These are phyloP conservation scores for Diplodia scrobiculata DNA, from an alignment of 2,329 filamentous ascomycete species.

Conservation along the genomic window DNA sequence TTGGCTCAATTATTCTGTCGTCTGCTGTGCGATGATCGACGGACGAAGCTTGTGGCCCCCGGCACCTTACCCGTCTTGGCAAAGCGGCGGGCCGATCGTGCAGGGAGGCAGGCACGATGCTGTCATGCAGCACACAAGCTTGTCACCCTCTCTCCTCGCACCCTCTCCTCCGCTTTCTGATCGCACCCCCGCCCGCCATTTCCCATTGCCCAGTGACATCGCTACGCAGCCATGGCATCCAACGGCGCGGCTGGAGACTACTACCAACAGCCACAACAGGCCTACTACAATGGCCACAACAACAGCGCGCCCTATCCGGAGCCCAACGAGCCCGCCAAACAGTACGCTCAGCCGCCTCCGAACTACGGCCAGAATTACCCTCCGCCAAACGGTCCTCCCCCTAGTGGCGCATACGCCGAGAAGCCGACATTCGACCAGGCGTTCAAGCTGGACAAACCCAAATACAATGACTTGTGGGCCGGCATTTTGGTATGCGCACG, in stretches of 20 bases:
- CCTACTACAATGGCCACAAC: conserved; percentile 31
- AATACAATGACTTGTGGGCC: conserved; percentile 89
- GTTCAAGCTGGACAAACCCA: conserved; percentile 81
- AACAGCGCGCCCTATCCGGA: conserved; percentile 36
- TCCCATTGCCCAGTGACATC: background rate
- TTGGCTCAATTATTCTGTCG: no score
- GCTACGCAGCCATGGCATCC: conserved; percentile 22
- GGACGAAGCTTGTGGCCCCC: background rate
- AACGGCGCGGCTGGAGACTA: conserved; percentile 44
- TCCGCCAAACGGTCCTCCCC: conserved; percentile 9
- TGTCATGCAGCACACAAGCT: background rate
- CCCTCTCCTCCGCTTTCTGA: background rate
- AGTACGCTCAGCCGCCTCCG: conserved; percentile 35
- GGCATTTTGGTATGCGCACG: conserved; percentile 64
- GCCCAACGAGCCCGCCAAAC: conserved; percentile 40
- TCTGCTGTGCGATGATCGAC: background rate
- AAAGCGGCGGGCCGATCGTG: conserved; percentile 12
- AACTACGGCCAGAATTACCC: conserved; percentile 34
- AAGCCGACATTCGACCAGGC: conserved; percentile 71
- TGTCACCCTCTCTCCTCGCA: background rate
- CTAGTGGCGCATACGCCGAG: conserved; percentile 40
- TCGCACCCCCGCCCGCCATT: background rate
- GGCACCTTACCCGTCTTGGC: conserved; percentile 19
- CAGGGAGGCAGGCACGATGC: conserved; percentile 6
- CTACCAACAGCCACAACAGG: conserved; percentile 39